Conservation (phyloP, 768 basidiomycete genomes). For the Auriculariales sp. region DNA sequence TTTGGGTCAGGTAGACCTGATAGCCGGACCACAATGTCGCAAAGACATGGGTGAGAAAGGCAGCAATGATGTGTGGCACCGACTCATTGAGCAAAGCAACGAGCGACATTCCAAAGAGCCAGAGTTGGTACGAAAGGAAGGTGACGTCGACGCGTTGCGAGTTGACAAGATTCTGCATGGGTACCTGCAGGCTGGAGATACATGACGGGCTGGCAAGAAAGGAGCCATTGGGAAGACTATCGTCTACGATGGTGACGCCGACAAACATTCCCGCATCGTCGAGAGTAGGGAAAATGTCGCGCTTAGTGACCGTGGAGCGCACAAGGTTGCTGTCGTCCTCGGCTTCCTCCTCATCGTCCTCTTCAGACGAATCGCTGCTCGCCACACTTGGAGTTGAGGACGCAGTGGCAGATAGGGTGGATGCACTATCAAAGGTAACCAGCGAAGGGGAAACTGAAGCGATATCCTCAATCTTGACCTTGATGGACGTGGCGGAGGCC, state of each 20-base stretch:
- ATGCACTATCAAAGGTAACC: too few relatives aligned
- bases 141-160: conserved; percentile 67
- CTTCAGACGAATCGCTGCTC: not conserved
- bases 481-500: too few relatives aligned
- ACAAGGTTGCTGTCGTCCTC: not conserved
- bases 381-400: not conserved
- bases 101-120: conserved; percentile 66
- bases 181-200: conserved; percentile 52
- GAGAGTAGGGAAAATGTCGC: not conserved
- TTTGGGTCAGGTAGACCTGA: conserved; percentile 45
- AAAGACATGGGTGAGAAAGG: conserved; percentile 56
- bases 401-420: too few relatives aligned
- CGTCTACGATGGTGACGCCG: not conserved
- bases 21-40: conserved; percentile 61
- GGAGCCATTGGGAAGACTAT: not conserved
- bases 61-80: conserved; percentile 64
- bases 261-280: not conserved
- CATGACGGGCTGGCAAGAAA: conserved; percentile 32
- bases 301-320: not conserved
- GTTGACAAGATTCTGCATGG: conserved; percentile 47
- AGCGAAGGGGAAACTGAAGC: too few relatives aligned
- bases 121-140: conserved; percentile 66
- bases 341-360: conserved; percentile 10
- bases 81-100: conserved; percentile 64
- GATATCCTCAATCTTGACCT: too few relatives aligned